These are phyloP conservation scores for Petunia secreta DNA, from an alignment of 257 asterid genomes.

Conservation along the genomic window DNA sequence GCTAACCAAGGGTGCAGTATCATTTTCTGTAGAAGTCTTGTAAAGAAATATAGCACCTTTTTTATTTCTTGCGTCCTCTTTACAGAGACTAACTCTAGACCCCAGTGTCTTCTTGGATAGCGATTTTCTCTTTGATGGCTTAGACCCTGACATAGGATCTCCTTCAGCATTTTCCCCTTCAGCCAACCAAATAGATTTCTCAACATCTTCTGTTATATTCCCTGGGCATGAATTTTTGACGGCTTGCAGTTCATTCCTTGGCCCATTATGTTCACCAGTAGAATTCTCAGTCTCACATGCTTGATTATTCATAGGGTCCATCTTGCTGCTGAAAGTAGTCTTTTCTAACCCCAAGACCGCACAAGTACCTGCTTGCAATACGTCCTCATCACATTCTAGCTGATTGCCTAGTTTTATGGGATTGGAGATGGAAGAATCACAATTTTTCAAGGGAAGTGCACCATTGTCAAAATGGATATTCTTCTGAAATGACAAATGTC, in stretches of 20 bases:
- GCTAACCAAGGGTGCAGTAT: constrained; percentile 27
- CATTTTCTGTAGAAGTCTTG: constrained; percentile 36
- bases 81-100: constrained; percentile 45
- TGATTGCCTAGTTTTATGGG: constrained; percentile 37
- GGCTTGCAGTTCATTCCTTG: constrained; percentile 39
- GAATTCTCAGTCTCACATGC: constrained; percentile 33
- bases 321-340: constrained; percentile 29
- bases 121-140: constrained; percentile 47
- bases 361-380: constrained; percentile 32
- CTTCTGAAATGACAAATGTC: not conserved
- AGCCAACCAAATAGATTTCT: constrained; percentile 32
- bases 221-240: constrained; percentile 35
- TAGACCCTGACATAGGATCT: constrained; percentile 36
- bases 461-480: constrained; percentile 13
- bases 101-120: constrained; percentile 59
- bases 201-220: constrained; percentile 27
- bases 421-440: constrained; percentile 6
- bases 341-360: constrained; percentile 37
- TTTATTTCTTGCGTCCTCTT: constrained; percentile 41
- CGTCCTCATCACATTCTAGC: constrained; percentile 36
- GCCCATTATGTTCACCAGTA: constrained; percentile 34
- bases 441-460: constrained; percentile 29
- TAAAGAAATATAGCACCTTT: constrained; percentile 51
- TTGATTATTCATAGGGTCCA: constrained; percentile 30
- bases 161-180: constrained; percentile 38